phyloP scores from a whole-genome alignment of 2,329 filamentous ascomycete species.

The Neofusicoccum ribis region DNA sequence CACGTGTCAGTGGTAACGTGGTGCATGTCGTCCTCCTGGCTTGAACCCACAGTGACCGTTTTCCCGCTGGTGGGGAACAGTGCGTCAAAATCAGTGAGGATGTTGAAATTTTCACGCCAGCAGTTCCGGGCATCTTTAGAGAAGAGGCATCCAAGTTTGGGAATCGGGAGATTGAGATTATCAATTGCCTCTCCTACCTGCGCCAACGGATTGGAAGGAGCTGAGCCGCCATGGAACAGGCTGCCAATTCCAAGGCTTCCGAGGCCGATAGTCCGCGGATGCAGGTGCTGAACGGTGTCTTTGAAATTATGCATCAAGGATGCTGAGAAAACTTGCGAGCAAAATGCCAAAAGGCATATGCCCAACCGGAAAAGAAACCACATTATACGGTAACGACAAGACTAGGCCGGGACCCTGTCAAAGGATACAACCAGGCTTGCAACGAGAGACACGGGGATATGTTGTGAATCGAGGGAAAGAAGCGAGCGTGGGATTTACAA shows the following conservation, averaged over 20 bases:
- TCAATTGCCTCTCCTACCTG: not conserved
- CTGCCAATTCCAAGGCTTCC: not conserved
- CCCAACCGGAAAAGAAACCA: not conserved
- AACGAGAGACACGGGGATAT: not conserved
- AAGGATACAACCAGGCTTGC: not conserved
- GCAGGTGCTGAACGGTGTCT: not conserved
- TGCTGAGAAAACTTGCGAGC: not conserved
- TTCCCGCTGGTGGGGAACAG: constrained; percentile 43
- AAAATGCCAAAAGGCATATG: constrained; percentile 7
- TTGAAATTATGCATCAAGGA: not conserved
- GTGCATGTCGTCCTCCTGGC: constrained; percentile 10
- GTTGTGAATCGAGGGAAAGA: not conserved
- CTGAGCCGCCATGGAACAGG: not conserved
- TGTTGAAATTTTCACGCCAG: constrained; percentile 45
- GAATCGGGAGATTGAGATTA: not conserved
- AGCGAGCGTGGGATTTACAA: not conserved
- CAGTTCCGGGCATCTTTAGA: constrained; percentile 34
- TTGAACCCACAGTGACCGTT: constrained; percentile 29
- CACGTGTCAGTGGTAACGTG: constrained; percentile 25
- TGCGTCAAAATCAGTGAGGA: constrained; percentile 47
- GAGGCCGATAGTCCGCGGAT: not conserved
- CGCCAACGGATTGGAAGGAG: not conserved
- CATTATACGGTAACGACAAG: not conserved
- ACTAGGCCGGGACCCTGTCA: not conserved
- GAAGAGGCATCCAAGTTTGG: constrained; percentile 1